Base-by-base conservation (phyloP, 352 stramenopile species). In the Globisporangium cystogenes region DNA sequence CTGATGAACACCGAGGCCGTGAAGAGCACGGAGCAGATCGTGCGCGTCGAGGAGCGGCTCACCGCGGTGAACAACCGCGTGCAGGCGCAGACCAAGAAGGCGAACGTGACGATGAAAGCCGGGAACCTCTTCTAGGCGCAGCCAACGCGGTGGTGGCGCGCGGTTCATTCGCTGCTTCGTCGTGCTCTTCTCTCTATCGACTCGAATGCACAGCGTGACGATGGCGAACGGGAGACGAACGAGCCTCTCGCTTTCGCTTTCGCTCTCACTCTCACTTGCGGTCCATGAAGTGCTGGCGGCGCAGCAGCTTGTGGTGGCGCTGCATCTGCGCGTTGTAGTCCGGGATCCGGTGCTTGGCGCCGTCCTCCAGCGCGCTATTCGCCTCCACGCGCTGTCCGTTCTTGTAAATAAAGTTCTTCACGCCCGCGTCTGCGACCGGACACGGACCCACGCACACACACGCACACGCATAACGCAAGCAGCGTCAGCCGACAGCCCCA, bases 201-300 rank as follows among this genome's bases (percentile, higher is more conserved):
- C 33, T 39, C 33, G 11, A 39, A 39, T 39, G n/a, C n/a, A n/a
- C 8, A 39, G 4, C n/a, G n/a, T n/a, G n/a, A n/a, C n/a, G n/a
- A n/a, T n/a, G 33, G 18, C 33, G 14, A 39, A 12, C 3, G 12
- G 12, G 14, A 5, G 33, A 39, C 33, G 33, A 39, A 39, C 33
- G 33, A 18, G 4, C 33, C 31, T 14, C 7, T 10, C 10, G 29
- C 29, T n/a, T n/a, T n/a, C n/a, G n/a, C n/a, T n/a, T n/a, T n/a
- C n/a, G n/a, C 29, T 33, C 31, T 14, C 31, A 8, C 11, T 14
- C 64, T 53, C 64, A 76, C 52, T 81, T 79, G 57, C 84, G 82
- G 59, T 93, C 80, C 79, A 95, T 84, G 66, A 95, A 95, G 67
- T 95, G 64, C 67, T 95, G 84, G 39, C 84, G 80, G 44, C 82